Conservation (phyloP, 345 rosid genomes). For the Sisymbrium irio region DNA sequence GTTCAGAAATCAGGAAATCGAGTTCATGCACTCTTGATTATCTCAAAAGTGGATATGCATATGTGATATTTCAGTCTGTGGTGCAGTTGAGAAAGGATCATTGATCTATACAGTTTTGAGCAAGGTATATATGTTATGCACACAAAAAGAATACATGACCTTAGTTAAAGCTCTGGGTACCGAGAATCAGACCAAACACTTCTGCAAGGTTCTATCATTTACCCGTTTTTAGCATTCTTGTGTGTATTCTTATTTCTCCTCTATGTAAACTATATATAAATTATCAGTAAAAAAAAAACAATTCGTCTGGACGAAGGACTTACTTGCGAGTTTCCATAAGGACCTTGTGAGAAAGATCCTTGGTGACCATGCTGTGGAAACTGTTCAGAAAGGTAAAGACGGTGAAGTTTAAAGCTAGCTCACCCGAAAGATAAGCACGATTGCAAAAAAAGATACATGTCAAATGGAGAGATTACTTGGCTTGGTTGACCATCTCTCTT, state of each 20-base stretch:
- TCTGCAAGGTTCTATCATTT: neutral
- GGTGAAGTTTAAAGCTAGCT: neutral
- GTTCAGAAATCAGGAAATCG: too few species aligned
- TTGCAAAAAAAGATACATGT: neutral
- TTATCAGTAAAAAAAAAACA: neutral
- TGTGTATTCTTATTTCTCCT: neutral
- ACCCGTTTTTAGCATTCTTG: neutral
- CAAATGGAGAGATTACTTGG: conserved; percentile 37
- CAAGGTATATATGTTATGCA: neutral
- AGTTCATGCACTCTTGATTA: too few species aligned
- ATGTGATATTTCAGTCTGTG: neutral
- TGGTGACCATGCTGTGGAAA: conserved; percentile 55
- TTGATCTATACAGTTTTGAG: neutral
- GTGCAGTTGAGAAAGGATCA: neutral
- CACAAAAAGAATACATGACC: neutral
- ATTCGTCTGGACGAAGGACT: conserved; percentile 2
- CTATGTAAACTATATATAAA: neutral
- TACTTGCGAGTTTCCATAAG: conserved; percentile 59
- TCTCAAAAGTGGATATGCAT: too few species aligned
- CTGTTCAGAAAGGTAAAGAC: conserved; percentile 15
- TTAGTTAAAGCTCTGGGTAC: neutral
- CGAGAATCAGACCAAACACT: neutral
- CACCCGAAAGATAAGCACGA: neutral
- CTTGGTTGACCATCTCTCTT: conserved; percentile 49
- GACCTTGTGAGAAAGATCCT: conserved; percentile 47